Percentiles rank a stretch among this genome's conserved stretches.
Conservation (phyloP, 2,329 filamentous ascomycete species). For the Neobulgaria alba region DNA sequence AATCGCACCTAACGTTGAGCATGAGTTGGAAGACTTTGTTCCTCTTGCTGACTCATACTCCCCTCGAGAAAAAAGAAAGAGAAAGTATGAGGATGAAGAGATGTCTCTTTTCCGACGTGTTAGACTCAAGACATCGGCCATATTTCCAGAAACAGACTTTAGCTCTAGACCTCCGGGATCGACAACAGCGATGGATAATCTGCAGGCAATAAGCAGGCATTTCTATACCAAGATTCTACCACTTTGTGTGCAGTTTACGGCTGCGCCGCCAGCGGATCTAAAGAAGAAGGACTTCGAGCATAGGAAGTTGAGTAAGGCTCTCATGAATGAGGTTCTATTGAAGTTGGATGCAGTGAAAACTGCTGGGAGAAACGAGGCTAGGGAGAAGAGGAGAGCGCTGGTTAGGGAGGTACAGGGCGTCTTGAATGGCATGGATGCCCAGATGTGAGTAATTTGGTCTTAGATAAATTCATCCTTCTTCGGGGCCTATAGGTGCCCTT, state of each 20-base stretch:
- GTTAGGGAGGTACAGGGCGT: conserved; percentile 63
- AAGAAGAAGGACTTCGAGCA: conserved; percentile 67
- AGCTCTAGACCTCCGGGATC: background rate
- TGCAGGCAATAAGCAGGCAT: conserved; percentile 56
- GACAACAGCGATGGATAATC: conserved; percentile 50
- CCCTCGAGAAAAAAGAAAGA: background rate
- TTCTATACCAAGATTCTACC: conserved; percentile 57
- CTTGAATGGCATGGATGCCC: conserved; percentile 52
- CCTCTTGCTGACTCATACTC: background rate
- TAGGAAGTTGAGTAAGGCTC: conserved; percentile 63
- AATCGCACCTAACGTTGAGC: background rate
- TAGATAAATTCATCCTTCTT: background rate
- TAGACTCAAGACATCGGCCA: background rate
- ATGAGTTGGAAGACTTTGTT: background rate
- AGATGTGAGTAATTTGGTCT: conserved; percentile 6
- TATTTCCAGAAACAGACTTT: background rate
- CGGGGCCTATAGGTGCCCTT: background rate
- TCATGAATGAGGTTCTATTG: conserved; percentile 66
- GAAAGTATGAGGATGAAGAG: background rate
- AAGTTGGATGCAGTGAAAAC: conserved; percentile 71
- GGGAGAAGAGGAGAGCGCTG: conserved; percentile 59
- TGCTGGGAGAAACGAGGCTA: conserved; percentile 56
- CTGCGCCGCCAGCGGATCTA: conserved; percentile 52
- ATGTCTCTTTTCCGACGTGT: background rate
- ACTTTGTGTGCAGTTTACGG: conserved; percentile 51